Evolutionary conservation across 2,329 filamentous ascomycete species (phyloP), one percentile per base, ranked within the genome.

Genomic region (Sphaerulina vaccinii): DNA sequence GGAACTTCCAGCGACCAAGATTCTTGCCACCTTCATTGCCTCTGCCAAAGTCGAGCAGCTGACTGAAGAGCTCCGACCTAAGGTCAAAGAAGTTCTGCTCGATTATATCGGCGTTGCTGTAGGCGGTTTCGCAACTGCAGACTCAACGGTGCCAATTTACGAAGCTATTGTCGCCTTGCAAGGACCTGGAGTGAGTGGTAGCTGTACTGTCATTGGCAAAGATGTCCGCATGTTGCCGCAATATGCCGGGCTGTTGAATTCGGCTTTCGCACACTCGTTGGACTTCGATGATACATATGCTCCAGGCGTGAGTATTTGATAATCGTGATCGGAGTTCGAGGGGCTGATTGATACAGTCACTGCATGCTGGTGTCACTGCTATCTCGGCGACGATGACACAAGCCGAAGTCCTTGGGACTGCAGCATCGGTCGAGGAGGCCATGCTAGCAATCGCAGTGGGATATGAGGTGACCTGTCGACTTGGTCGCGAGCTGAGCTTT

Each of bases 251-350:
- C 62, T 75, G 9, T 55, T 75, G 18, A 75, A 75, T 48, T 72
- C 70, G 3, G 65, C 71, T 1, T 68, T 75, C 29, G 70, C 69
- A 7, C 74, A 76, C 59, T 71, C 69, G 3, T 63, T 74, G 43
- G 73, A 75, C 56, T 75, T 75, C 57, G 73, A 75, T 58, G 73
- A 76, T 56, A 76, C 73, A 2, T 71, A 73, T 51, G 71, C 71
- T 2, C 57, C 64, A 2, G 71, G 70, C 1, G 54, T 52, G 23
- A 46, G 54, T 52, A 5, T 22, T 10, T n/a, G 19, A 5, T 9
- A 11, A 33, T 42, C n/a, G 5, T n/a, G 2, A 16, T 22, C 6
- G 16, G 5, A 35, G 5, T 5, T 35, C 32, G 13, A 35, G 13
- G 7, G 32, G 27, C 5, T 24, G 24, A 15, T 15, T 9, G 27